Evolutionary conservation across 1,284 basidiomycete genomes (phyloP), one percentile per base, ranked within the genome.

Genomic region (Coniferiporia weirii): DNA sequence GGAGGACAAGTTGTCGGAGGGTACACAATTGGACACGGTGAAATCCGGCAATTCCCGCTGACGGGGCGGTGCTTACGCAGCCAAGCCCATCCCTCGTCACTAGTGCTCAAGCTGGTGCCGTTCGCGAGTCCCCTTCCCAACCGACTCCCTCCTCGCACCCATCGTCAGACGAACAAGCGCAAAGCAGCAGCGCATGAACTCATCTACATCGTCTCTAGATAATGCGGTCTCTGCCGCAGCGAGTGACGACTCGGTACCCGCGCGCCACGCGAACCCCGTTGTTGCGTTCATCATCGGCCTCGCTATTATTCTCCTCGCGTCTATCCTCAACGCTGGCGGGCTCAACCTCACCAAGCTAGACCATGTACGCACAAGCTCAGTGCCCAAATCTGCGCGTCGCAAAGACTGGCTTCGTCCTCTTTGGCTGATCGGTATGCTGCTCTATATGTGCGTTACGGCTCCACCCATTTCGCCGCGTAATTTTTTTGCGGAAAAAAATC

Each of bases 311-410:
- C 74, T 89, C 1, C 75, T 89, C 13, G 88, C 92, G 0, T 90
- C 87, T 7, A 80, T 93, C 12, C 77, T 92, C 65, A 94, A 93
- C 66, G 92, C 91, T 45, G 89, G 87, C 0, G 91, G 92, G 20
- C 76, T 93, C 50, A 93, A 93, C 69, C 74, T 93, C 61, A 90
- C 88, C 48, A 93, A 93, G 70, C 73, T 92, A 38, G 91, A 93
- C 71, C 89, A 91, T 80, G 88, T 88, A 46, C 80, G 85, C 60
- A 90, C 85, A 40, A 87, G 76, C 64, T 76, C 79, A 45, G 77
- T 91, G 54, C 89, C 89, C 22, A 91, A 88, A 71, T 75, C 82
- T 52, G 78, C 81, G 9, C 77, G 89, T 40, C 77, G 76, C 66
- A 81, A 77, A 62, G 89, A 90, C 67, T 92, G 83, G 80, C 73